Base-by-base conservation (phyloP, 148 eudicot species). In the Spergularia bocconei region DNA sequence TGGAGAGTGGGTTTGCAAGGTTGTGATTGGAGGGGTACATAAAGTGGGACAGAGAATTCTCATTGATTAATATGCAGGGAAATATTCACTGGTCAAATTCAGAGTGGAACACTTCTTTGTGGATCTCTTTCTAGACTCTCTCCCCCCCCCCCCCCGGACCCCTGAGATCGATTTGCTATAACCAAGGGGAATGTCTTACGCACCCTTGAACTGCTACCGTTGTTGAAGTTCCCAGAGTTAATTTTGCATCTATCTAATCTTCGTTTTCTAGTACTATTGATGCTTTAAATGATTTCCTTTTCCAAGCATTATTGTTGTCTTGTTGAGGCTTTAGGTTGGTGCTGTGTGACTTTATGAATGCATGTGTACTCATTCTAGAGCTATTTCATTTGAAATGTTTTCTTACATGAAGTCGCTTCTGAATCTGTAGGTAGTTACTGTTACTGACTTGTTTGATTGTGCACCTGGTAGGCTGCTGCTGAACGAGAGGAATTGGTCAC, bases 401-500 rank as follows among this genome's bases (percentile, higher is more conserved):
- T 44, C 50, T 63, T 36, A 63, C 67, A 29, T 23, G 16, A 63
- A 63, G 50, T 63, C 47, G 7, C n/a, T 65, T 38, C 39, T 3
- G 38, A 52, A n/a, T 38, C 19, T 65, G 11, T 47, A 50, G 5
- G 1, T 65, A 16, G 14, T 15, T 74, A 74, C 69, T 36, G 54
- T 25, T 69, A 17, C 57, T 44, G 66, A 55, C 11, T 19, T 70
- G 13, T 21, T 13, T 11, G 60, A 67, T 48, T 55, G 52, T 77
- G 66, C 50, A n/a, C 55, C 58, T 53, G 67, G 59, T 79, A 90
- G 94, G 88, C 79, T 64, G 77, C 72, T 21, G 73, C 69, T 17
- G 85, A 79, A 51, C 68, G 61, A 58, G 77, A 84, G 62, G 84
- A 55, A 59, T 64, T 68, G 47, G 59, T 48, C 16, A 60, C 70